Evolutionary conservation across 2,329 filamentous ascomycete genomes (phyloP).

Genomic region (Pseudogymnoascus pannorum): DNA sequence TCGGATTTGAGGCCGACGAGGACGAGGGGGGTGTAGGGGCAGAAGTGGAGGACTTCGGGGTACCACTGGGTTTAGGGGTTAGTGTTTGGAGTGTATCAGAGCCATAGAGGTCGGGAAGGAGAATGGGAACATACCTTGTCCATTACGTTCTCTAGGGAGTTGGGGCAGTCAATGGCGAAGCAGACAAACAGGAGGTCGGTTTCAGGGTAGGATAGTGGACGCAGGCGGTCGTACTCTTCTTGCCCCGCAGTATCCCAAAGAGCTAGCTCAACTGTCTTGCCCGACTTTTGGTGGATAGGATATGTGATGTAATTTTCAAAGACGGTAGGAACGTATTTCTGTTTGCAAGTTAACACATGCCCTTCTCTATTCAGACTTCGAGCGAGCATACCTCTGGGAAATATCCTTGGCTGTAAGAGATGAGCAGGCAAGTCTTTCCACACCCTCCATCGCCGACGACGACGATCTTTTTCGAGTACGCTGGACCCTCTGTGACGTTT

Average conservation of each 20-base stretch:
- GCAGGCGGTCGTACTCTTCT: slow-evolving; percentile 94
- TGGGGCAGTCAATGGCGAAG: slow-evolving; percentile 98
- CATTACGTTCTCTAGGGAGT: slow-evolving; percentile 95
- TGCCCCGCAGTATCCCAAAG: slow-evolving; percentile 98
- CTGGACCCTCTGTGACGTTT: slow-evolving; percentile 79
- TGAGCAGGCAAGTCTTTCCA: slow-evolving; percentile 96
- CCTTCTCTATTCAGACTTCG: not conserved
- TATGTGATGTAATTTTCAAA: slow-evolving; percentile 99
- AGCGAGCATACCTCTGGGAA: slow-evolving; percentile 78
- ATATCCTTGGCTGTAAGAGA: slow-evolving; percentile 97
- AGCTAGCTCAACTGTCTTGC: slow-evolving; percentile 92
- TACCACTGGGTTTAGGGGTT: slow-evolving; percentile 67
- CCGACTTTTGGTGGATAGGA: slow-evolving; percentile 76
- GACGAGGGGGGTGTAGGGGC: slow-evolving; percentile 91
- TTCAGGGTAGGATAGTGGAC: slow-evolving; percentile 94
- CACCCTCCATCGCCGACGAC: slow-evolving; percentile 97
- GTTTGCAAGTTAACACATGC: slow-evolving; percentile 11
- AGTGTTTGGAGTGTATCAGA: slow-evolving; percentile 22
- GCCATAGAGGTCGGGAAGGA: slow-evolving; percentile 5
- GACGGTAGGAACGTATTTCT: slow-evolving; percentile 99
- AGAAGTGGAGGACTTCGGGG: slow-evolving; percentile 97
- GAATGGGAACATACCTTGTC: slow-evolving; percentile 66
- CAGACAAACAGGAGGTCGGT: slow-evolving; percentile 97
- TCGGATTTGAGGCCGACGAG: slow-evolving; percentile 96
- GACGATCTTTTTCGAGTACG: slow-evolving; percentile 98